Evolutionary conservation across 129 eudicot genomes (phyloP).

Genomic region (Centaurea solstitialis): DNA sequence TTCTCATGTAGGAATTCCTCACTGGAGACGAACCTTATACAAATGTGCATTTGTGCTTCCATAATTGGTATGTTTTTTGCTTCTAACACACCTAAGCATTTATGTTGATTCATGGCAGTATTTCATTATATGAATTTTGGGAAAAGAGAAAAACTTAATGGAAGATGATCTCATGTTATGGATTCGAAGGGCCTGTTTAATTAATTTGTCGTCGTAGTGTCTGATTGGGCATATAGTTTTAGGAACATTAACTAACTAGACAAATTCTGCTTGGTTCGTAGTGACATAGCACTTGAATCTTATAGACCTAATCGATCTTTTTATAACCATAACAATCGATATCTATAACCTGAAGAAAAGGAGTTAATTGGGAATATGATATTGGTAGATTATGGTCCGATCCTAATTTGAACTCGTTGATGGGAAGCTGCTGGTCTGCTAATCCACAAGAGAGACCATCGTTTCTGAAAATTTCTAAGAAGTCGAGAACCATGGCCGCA

Average conservation of each 20-base stretch:
- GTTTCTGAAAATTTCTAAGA: slow-evolving; percentile 75
- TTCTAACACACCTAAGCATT: background rate
- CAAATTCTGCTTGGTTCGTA: background rate
- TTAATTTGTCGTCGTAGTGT: too few species aligned
- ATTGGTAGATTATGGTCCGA: slow-evolving; percentile 59
- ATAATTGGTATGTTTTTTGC: slow-evolving; percentile 63
- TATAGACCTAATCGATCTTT: background rate
- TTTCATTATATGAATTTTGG: background rate
- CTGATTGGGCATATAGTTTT: too few species aligned
- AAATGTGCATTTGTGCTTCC: slow-evolving; percentile 79
- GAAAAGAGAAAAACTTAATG: too few species aligned
- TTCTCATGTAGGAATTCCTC: slow-evolving; percentile 98
- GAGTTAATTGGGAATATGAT: background rate
- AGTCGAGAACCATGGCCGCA: slow-evolving; percentile 81
- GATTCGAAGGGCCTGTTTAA: too few species aligned
- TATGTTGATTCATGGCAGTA: background rate
- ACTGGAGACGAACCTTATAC: slow-evolving; percentile 90
- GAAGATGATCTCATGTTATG: too few species aligned
- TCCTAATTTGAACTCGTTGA: slow-evolving; percentile 89
- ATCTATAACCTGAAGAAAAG: background rate
- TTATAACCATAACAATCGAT: background rate
- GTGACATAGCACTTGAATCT: background rate
- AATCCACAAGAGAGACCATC: slow-evolving; percentile 81
- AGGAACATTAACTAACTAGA: too few species aligned
- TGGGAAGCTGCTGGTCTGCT: too few species aligned